Evolutionary conservation across 1,284 basidiomycete species (phyloP).

Genomic region (Malassezia dermatis): DNA sequence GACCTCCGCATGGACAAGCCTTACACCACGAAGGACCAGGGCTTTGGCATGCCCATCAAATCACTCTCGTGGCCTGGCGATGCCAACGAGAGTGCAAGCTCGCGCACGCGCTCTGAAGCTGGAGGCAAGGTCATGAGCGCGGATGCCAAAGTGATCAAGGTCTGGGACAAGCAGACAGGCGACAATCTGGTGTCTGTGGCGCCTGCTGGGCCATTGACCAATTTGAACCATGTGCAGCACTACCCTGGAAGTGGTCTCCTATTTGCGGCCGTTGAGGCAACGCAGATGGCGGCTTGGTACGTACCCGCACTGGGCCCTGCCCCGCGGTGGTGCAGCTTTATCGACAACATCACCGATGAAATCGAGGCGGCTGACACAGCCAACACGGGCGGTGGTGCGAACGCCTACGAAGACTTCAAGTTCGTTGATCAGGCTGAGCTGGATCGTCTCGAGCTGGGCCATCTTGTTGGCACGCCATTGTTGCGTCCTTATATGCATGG

Average conservation of each 20-base stretch:
- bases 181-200: conserved; percentile 86
- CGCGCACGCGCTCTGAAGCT: conserved; percentile 56
- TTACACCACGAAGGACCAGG: conserved; percentile 88
- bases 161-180: conserved; percentile 60
- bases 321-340: conserved; percentile 90
- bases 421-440: conserved; percentile 85
- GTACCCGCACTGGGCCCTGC: conserved; percentile 92
- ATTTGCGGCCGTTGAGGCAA: conserved; percentile 42
- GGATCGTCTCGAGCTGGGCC: conserved; percentile 62
- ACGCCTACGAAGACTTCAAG: conserved; percentile 87
- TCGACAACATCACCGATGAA: conserved; percentile 75
- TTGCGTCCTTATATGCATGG: conserved; percentile 99
- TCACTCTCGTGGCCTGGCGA: conserved; percentile 78
- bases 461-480: conserved; percentile 82
- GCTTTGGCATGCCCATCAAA: conserved; percentile 84
- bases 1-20: conserved; percentile 76
- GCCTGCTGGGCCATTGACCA: conserved; percentile 73
- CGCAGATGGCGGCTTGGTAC: conserved; percentile 53
- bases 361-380: conserved; percentile 74
- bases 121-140: conserved; percentile 37
- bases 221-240: conserved; percentile 50
- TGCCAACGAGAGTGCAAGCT: conserved; percentile 54
- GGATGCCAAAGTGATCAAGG: conserved; percentile 46
- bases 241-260: conserved; percentile 43
- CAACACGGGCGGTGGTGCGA: conserved; percentile 43